Conservation (phyloP, 306 rosid species). For the Citrullus mucosospermus region DNA sequence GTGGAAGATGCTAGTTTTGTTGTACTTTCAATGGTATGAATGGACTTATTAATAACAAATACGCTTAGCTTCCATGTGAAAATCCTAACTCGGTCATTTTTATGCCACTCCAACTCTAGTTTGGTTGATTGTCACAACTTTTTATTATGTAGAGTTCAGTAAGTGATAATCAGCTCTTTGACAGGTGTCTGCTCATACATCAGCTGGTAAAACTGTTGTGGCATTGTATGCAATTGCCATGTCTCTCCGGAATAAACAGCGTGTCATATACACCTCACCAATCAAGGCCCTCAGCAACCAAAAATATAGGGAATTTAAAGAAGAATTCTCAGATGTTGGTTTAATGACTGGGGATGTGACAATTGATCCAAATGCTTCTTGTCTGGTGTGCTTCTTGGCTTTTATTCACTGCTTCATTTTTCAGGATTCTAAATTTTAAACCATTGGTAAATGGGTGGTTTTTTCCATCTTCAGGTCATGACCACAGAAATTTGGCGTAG, state of each 20-base stretch:
- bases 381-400: constrained; percentile 36
- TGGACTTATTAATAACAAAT: not conserved
- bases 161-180: not conserved
- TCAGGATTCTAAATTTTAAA: not conserved
- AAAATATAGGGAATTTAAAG: constrained; percentile 80
- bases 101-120: not conserved
- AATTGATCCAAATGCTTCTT: constrained; percentile 83
- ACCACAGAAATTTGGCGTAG: constrained; percentile 97
- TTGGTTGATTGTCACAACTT: not conserved
- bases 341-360: constrained; percentile 97
- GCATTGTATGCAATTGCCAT: constrained; percentile 89
- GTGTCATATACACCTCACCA: constrained; percentile 89
- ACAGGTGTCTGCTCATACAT: constrained; percentile 94
- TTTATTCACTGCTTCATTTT: not conserved
- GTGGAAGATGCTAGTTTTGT: not conserved
- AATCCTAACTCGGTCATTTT: not conserved
- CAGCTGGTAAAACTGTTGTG: constrained; percentile 92
- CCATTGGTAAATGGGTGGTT: not conserved
- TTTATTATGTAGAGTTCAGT: too few species aligned
- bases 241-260: constrained; percentile 67
- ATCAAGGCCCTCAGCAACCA: constrained; percentile 96
- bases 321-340: constrained; percentile 93
- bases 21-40: not conserved
- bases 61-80: not conserved
- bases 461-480: constrained; percentile 56